These are phyloP conservation scores for Pseudozyma sp. DNA, from an alignment of 1,284 basidiomycete species.

Conservation along the genomic window DNA sequence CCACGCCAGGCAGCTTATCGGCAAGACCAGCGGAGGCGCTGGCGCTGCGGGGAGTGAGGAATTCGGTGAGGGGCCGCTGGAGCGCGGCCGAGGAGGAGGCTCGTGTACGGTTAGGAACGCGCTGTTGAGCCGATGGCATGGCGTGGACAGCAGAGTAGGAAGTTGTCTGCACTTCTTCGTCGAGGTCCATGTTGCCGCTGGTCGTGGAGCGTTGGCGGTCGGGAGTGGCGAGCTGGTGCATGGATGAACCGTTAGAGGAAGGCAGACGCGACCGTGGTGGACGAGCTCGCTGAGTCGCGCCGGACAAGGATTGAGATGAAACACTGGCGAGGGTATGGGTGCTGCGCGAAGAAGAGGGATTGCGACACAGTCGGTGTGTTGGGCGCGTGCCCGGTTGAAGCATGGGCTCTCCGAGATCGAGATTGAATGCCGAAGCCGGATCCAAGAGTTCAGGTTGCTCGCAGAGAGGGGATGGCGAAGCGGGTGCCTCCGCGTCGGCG, in stretches of 20 bases:
- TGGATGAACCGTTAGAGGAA: slow-evolving; percentile 18
- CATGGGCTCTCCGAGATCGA: slow-evolving; percentile 33
- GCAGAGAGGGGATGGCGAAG: slow-evolving; percentile 51
- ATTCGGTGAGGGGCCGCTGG: slow-evolving; percentile 43
- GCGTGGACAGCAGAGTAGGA: background rate
- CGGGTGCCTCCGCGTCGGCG: slow-evolving; percentile 31
- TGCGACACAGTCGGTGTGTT: slow-evolving; percentile 31
- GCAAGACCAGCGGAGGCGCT: slow-evolving; percentile 47
- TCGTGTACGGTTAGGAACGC: slow-evolving; percentile 29
- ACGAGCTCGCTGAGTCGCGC: slow-evolving; percentile 12
- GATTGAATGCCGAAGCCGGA: slow-evolving; percentile 12
- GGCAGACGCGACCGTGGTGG: slow-evolving; percentile 27
- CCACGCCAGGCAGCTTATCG: slow-evolving; percentile 46
- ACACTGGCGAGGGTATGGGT: slow-evolving; percentile 33
- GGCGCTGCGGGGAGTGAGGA: slow-evolving; percentile 51
- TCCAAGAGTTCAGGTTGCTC: slow-evolving; percentile 33
- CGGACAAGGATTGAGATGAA: slow-evolving; percentile 7
- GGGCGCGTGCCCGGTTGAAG: slow-evolving; percentile 45
- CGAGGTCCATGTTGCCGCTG: slow-evolving; percentile 23
- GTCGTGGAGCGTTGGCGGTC: slow-evolving; percentile 38
- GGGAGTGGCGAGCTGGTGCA: slow-evolving; percentile 26
- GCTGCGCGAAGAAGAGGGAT: slow-evolving; percentile 28
- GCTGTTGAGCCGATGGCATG: slow-evolving; percentile 11
- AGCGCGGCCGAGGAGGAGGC: slow-evolving; percentile 49
- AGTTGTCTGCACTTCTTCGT: slow-evolving; percentile 7